Conservation (phyloP, 2,329 filamentous ascomycete genomes). For the Colletotrichum filicis region DNA sequence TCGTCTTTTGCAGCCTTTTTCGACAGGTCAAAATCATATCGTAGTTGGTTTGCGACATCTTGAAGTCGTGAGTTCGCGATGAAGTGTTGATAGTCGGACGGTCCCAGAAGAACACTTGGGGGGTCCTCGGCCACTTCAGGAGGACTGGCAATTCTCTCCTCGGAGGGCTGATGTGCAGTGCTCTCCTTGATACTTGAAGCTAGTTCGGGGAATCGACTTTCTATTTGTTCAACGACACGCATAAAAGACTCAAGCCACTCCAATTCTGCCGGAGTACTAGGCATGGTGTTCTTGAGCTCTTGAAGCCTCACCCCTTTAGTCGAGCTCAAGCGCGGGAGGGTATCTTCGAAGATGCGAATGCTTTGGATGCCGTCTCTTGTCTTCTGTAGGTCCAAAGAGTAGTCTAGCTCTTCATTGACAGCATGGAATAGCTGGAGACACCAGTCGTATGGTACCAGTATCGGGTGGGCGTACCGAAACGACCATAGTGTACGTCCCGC, state of each 20-base stretch:
- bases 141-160: background rate
- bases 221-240: background rate
- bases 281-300: background rate
- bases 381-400: background rate
- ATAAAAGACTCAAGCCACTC: slow-evolving; percentile 10
- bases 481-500: background rate
- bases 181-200: background rate
- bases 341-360: background rate
- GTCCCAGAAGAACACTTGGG: background rate
- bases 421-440: background rate
- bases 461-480: background rate
- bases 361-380: background rate
- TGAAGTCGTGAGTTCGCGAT: background rate
- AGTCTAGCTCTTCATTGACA: background rate
- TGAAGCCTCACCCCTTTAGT: background rate
- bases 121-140: background rate
- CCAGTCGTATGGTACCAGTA: background rate
- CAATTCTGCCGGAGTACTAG: background rate
- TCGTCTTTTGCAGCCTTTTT: background rate
- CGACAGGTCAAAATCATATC: background rate
- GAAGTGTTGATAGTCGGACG: background rate
- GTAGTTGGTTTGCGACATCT: background rate
- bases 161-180: background rate
- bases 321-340: background rate
- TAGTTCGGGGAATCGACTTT: background rate